Base-by-base conservation (phyloP, 2,329 filamentous ascomycete genomes). In the Chrysoporthe deuterocubensis region DNA sequence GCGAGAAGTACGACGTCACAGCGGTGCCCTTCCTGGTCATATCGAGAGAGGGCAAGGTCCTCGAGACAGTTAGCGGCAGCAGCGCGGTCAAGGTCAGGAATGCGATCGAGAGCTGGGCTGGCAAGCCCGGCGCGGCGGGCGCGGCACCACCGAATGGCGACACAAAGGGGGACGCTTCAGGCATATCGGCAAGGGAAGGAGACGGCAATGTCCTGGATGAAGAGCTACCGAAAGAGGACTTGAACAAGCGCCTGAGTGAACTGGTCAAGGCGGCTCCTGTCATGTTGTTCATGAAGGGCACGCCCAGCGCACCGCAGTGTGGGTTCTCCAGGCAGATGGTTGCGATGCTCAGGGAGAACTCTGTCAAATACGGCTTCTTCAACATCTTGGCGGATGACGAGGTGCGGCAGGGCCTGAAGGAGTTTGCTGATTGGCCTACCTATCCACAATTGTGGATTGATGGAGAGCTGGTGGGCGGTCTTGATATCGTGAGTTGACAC, bases 201-300 rank as follows among this genome's bases (percentile, higher is more conserved):
- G 69, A 83, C 82, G 8, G 85, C 81, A 66, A 85, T 89, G 78
- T 85, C 21, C n/a, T 61, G 2, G 59, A 46, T 14, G 59, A 46
- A 18, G 59, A 61, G 59, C 42, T 61, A 11, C 59, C 86, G 62
- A 95, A 95, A 81, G 93, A 97, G 78, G 94, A 96, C 72, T 82
- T 99, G 65, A 90, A 93, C 79, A 90, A 91, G 78, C 87, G 95
- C 43, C 84, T 99, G 48, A 86, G 81, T 26, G 92, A 96, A 73
- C 85, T 99, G 46, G 95, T 98, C 72, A 97, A 95, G 82, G 96
- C 96, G 5, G 95, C 96, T 43, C 93, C 94, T 0, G 94, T 99
- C 43, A 99, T 99, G 96, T 84, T 99, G 40, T 99, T 99, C 85
- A 99, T 99, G 96, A 99, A 99, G 84, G 96, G 96, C 69, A 98